Evolutionary conservation across 768 basidiomycete species (phyloP), one percentile per base, ranked within the genome.

Genomic region (Panus rudis): DNA sequence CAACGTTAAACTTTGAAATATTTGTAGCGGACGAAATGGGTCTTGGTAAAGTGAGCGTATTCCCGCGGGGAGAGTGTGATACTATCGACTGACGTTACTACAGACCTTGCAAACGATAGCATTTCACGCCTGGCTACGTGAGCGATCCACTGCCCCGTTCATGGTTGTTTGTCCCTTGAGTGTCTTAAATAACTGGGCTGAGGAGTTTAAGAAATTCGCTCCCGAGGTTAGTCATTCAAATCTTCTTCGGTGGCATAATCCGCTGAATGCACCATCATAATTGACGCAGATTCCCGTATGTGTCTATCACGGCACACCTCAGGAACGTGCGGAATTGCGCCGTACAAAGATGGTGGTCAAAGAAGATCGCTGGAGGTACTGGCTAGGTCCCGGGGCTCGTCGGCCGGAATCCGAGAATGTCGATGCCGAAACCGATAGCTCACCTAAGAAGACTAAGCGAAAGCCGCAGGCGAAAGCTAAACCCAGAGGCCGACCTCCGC

Each of bases 31-130:
- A 96, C 54, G 92, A 96, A 60, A 96, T 96, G 92, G 92, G 92
- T 16, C 66, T 94, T 1, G 92, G 92, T 39, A 91, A 86, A 72
- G 84, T 81, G 48, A 25, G 61, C 14, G 21, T 25, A 11, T 7
- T 2, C n/a, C 4, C n/a, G n/a, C n/a, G n/a, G n/a, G n/a, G n/a
- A n/a, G n/a, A n/a, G 24, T 55, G 30, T 22, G 11, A 43, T 19
- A 8, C 1, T 30, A 31, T 28, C 21, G 5, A 13, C 46, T 46
- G 46, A 42, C 34, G 37, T 3, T 6, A 25, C 16, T 47, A 10
- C 54, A 96, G 88, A 99, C 96, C 0, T 71, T 98, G 0, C 96
- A 99, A 72, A 88, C 82, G 0, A 99, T 99, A 33, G 79, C 93
- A 0, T 96, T 98, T 61, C 78, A 89, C 46, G 93, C 93, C 0